Evolutionary conservation across 345 rosid species (phyloP).

Genomic region (Ceriops decandra): DNA sequence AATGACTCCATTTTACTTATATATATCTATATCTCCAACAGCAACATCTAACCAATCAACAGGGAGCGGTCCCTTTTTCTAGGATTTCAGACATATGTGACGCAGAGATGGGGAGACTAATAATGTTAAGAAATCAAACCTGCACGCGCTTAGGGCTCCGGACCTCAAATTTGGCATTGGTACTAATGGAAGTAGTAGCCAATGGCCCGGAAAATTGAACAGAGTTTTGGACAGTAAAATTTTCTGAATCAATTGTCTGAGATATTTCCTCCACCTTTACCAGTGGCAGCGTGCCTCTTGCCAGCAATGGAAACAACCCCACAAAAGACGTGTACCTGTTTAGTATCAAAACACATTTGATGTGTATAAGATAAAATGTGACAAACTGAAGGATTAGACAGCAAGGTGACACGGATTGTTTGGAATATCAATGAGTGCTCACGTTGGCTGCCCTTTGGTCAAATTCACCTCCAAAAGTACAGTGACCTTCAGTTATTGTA

Average conservation of each 20-base stretch:
- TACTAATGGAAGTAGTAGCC: slow-evolving; percentile 71
- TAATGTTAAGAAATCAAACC: slow-evolving; percentile 30
- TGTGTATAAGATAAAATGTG: not conserved
- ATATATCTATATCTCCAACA: not conserved
- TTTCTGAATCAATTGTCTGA: slow-evolving; percentile 81
- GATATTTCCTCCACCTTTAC: slow-evolving; percentile 90
- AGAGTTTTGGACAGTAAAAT: slow-evolving; percentile 70
- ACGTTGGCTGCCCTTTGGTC: too few relatives aligned
- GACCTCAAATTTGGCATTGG: slow-evolving; percentile 87
- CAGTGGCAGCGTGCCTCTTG: slow-evolving; percentile 53
- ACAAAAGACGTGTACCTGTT: slow-evolving; percentile 78
- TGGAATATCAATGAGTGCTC: too few relatives aligned
- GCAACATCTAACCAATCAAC: not conserved
- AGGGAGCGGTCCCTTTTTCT: not conserved
- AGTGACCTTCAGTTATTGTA: too few relatives aligned
- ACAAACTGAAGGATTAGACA: not conserved
- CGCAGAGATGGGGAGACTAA: not conserved
- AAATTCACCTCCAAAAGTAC: too few relatives aligned
- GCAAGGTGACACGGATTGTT: too few relatives aligned
- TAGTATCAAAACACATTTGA: not conserved
- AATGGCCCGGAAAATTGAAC: slow-evolving; percentile 73
- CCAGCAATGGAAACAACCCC: slow-evolving; percentile 72
- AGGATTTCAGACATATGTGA: not conserved
- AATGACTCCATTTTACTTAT: not conserved
- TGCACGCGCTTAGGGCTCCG: slow-evolving; percentile 89